phyloP scores from a whole-genome alignment of 148 eudicot genomes.

The Spergularia bocconei region DNA sequence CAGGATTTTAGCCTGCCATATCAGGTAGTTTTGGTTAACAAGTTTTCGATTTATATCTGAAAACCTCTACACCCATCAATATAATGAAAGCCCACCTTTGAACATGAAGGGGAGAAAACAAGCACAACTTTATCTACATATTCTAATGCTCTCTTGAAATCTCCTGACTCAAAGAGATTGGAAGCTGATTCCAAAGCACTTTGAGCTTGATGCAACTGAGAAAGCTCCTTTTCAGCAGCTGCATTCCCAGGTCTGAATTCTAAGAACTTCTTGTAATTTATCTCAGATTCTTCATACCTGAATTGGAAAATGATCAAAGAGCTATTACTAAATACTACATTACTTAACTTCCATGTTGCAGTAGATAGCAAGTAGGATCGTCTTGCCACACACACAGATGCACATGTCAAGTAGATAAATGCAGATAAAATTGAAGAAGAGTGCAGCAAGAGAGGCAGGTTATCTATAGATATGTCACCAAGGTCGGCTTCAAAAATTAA shows the following conservation, averaged over 20 bases:
- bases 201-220: conserved; percentile 80
- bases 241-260: conserved; percentile 67
- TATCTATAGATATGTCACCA: not conserved
- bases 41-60: not conserved
- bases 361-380: not conserved
- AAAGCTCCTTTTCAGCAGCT: conserved; percentile 86
- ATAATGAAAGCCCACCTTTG: conserved; percentile 43
- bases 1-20: conserved; percentile 69
- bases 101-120: conserved; percentile 91
- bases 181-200: conserved; percentile 68
- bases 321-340: not conserved
- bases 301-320: conserved; percentile 14
- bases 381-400: not conserved
- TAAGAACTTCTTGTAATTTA: conserved; percentile 64
- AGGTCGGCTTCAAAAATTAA: not conserved
- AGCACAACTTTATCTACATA: conserved; percentile 79
- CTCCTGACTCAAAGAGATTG: conserved; percentile 69
- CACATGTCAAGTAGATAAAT: not conserved
- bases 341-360: not conserved
- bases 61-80: not conserved
- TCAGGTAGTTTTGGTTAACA: not conserved
- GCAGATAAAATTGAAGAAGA: not conserved
- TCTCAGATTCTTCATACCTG: conserved; percentile 88
- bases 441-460: not conserved
- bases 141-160: conserved; percentile 68